Evolutionary conservation across 768 basidiomycete species (phyloP).

Genomic region (Boletus insuetus): DNA sequence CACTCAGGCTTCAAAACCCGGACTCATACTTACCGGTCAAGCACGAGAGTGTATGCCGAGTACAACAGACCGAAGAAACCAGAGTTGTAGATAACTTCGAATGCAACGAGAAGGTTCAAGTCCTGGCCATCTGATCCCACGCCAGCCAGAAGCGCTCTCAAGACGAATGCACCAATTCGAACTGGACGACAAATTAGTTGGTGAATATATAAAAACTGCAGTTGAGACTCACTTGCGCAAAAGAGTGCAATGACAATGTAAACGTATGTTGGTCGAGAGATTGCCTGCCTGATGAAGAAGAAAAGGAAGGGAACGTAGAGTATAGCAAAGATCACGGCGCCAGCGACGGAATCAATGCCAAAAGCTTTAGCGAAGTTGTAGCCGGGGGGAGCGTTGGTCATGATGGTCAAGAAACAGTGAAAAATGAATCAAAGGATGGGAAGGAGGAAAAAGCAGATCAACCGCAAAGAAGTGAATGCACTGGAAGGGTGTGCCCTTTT

Average conservation of each 20-base stretch:
- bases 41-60: constrained; percentile 33
- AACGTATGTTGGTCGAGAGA: constrained; percentile 27
- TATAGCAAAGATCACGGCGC: constrained; percentile 32
- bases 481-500: constrained; percentile 7
- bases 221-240: constrained; percentile 23
- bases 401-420: constrained; percentile 1
- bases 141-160: constrained; percentile 30
- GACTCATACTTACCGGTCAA: constrained; percentile 26
- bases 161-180: constrained; percentile 29
- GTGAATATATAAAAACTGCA: not conserved
- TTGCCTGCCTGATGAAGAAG: constrained; percentile 18
- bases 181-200: constrained; percentile 16
- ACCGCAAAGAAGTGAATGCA: constrained; percentile 5
- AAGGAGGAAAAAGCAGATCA: constrained; percentile 16
- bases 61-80: constrained; percentile 37
- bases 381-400: constrained; percentile 16
- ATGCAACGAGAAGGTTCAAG: constrained; percentile 24
- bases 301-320: constrained; percentile 28
- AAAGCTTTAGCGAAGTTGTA: constrained; percentile 22
- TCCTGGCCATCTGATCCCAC: constrained; percentile 22
- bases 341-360: constrained; percentile 32
- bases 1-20: not conserved
- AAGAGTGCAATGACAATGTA: constrained; percentile 29
- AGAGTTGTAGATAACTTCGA: constrained; percentile 32
- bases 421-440: not conserved